These are phyloP conservation scores for Mariannaea sp. DNA, from an alignment of 2,329 filamentous ascomycete genomes.

Conservation along the genomic window DNA sequence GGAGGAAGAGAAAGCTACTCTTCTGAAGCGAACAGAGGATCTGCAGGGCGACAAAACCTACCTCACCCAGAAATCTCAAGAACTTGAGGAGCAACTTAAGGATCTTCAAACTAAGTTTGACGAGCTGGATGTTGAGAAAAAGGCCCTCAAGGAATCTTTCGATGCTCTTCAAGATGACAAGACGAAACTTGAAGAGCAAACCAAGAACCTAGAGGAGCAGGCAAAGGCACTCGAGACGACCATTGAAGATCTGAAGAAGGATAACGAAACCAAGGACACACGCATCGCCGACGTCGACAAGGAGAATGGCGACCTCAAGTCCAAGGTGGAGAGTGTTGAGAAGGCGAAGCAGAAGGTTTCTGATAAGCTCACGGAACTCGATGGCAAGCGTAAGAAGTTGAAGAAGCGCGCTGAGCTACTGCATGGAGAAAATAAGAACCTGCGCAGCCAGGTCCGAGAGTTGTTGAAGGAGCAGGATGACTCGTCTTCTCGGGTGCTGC, in stretches of 20 bases:
- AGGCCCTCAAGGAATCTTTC: conserved; percentile 25
- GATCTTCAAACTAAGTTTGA: conserved; percentile 15
- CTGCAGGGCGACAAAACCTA: conserved; percentile 23
- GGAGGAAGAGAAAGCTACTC: conserved; percentile 29
- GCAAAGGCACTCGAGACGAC: background rate
- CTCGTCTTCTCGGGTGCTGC: conserved; percentile 27
- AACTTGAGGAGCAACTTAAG: conserved; percentile 16
- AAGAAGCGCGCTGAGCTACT: conserved; percentile 33
- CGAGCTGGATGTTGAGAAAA: conserved; percentile 34
- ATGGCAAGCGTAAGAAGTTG: conserved; percentile 32
- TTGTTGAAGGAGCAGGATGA: conserved; percentile 35
- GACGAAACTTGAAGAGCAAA: conserved; percentile 25
- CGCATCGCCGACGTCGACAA: conserved; percentile 29
- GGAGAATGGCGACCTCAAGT: conserved; percentile 34
- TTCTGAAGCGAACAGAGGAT: conserved; percentile 28
- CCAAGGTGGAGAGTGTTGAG: conserved; percentile 29
- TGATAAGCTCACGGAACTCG: conserved; percentile 30
- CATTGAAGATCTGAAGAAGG: conserved; percentile 32
- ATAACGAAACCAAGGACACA: conserved; percentile 33
- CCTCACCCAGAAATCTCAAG: conserved; percentile 21
- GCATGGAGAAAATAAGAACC: conserved; percentile 23
- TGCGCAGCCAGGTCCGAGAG: conserved; percentile 27
- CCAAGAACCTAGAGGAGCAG: conserved; percentile 13
- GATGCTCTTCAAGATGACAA: conserved; percentile 31
- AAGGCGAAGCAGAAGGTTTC: conserved; percentile 34